phyloP scores from a whole-genome alignment of 2,329 filamentous ascomycete genomes.

The Fusarium abutilonis region DNA sequence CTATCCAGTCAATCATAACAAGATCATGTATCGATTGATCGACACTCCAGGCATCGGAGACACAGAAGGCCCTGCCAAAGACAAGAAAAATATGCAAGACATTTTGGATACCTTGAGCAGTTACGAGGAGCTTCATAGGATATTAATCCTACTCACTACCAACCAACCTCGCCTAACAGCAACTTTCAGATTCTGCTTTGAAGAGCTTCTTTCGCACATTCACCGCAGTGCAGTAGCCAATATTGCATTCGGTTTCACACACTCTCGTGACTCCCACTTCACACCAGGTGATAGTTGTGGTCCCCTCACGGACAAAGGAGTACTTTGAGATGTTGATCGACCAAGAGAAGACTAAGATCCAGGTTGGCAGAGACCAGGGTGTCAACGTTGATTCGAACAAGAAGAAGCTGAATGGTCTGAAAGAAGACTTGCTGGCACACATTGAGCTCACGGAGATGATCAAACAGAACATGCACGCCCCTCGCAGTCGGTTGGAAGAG shows the following conservation, averaged over 20 bases:
- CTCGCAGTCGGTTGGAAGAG: background rate
- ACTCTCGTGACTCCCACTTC: conserved; percentile 20
- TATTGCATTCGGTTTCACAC: conserved; percentile 32
- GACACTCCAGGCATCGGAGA: conserved; percentile 33
- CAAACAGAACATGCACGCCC: conserved; percentile 13
- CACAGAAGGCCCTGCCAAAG: conserved; percentile 18
- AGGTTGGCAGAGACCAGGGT: background rate
- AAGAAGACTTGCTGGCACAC: conserved; percentile 15
- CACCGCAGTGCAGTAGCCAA: conserved; percentile 28
- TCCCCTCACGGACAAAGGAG: conserved; percentile 3
- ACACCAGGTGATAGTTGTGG: conserved; percentile 8
- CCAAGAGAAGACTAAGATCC: conserved; percentile 5
- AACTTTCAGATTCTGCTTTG: conserved; percentile 27
- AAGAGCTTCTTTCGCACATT: conserved; percentile 15
- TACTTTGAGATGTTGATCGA: conserved; percentile 23
- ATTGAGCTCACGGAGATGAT: conserved; percentile 27
- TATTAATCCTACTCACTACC: conserved; percentile 29
- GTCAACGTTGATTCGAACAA: conserved; percentile 4
- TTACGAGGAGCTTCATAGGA: conserved; percentile 27
- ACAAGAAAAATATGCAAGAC: conserved; percentile 24
- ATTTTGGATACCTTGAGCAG: conserved; percentile 12
- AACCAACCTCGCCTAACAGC: conserved; percentile 10
- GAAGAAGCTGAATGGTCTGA: conserved; percentile 11
- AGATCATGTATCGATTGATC: conserved; percentile 8
- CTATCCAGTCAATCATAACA: conserved; percentile 2